phyloP scores from a whole-genome alignment of 73 alveolate species.

The Paramecium caudatum region DNA sequence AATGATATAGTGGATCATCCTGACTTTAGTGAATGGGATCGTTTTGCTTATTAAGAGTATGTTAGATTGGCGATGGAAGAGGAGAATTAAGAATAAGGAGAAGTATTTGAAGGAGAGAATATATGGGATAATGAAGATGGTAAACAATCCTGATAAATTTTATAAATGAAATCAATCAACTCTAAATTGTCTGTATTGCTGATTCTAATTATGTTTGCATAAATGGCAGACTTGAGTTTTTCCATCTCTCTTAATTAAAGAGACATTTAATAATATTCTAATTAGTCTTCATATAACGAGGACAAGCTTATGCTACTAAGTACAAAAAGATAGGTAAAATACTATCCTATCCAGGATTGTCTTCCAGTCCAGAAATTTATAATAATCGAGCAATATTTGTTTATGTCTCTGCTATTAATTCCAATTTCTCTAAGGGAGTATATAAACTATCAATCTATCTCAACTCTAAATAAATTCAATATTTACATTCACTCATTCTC shows the following conservation, averaged over 20 bases:
- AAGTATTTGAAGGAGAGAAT: constrained; percentile 70
- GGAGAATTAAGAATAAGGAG: constrained; percentile 93
- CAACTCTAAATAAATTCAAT: neutral
- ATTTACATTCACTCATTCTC: constrained; percentile 52
- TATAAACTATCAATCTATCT: constrained; percentile 7
- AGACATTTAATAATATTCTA: neutral
- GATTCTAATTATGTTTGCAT: neutral
- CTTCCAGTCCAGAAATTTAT: constrained; percentile 42
- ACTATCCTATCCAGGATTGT: constrained; percentile 40
- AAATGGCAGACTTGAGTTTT: neutral
- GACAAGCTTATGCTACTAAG: constrained; percentile 17
- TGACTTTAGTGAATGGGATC: constrained; percentile 98
- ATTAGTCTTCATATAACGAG: constrained; percentile 25
- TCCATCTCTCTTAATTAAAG: constrained; percentile 19
- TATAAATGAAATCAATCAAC: neutral
- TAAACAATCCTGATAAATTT: neutral
- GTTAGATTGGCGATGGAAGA: constrained; percentile 97
- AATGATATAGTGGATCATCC: constrained; percentile 92
- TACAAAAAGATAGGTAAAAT: constrained; percentile 6
- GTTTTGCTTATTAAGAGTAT: constrained; percentile 97
- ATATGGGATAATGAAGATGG: constrained; percentile 61
- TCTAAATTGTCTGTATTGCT: neutral
- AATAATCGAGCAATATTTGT: neutral
- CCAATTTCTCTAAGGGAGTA: constrained; percentile 51
- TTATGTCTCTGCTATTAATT: neutral